phyloP scores from a whole-genome alignment of 805 yeast genomes.

The Saccharomycopsis malanga region DNA sequence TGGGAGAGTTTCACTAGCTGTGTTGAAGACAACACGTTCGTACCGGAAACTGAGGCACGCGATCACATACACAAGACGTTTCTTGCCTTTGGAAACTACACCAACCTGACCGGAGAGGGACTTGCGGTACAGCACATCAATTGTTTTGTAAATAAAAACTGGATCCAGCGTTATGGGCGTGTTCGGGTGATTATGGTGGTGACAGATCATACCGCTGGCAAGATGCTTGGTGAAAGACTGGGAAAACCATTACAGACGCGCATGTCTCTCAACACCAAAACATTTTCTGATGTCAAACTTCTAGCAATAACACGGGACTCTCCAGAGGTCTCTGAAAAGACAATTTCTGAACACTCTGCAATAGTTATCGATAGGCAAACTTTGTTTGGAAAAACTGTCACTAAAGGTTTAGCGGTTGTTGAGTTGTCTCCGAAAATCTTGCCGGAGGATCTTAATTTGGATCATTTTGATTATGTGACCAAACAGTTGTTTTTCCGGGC shows the following conservation, averaged over 20 bases:
- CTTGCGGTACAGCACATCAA: conserved; percentile 67
- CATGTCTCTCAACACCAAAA: conserved; percentile 55
- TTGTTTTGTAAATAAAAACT: conserved; percentile 60
- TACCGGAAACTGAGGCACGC: conserved; percentile 32
- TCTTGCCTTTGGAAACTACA: conserved; percentile 52
- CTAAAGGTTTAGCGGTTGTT: conserved; percentile 43
- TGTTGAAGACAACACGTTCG: conserved; percentile 39
- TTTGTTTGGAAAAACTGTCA: conserved; percentile 5
- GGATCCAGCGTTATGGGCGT: conserved; percentile 68
- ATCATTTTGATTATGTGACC: conserved; percentile 60
- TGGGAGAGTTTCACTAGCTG: conserved; percentile 57
- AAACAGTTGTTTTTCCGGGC: conserved; percentile 49
- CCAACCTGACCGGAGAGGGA: conserved; percentile 47
- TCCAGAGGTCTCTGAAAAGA: conserved; percentile 20
- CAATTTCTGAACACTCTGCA: conserved; percentile 25
- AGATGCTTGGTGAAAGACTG: conserved; percentile 48
- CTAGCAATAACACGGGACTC: conserved; percentile 40
- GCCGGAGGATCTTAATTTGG: conserved; percentile 37
- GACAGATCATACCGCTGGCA: conserved; percentile 51
- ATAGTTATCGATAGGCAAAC: conserved; percentile 23
- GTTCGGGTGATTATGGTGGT: conserved; percentile 71
- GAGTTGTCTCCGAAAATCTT: conserved; percentile 44
- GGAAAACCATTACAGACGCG: conserved; percentile 50
- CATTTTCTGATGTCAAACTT: conserved; percentile 52
- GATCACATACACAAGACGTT: conserved; percentile 45